phyloP scores from a whole-genome alignment of 2,329 filamentous ascomycete species.

The Paraphaeosphaeria minitans region DNA sequence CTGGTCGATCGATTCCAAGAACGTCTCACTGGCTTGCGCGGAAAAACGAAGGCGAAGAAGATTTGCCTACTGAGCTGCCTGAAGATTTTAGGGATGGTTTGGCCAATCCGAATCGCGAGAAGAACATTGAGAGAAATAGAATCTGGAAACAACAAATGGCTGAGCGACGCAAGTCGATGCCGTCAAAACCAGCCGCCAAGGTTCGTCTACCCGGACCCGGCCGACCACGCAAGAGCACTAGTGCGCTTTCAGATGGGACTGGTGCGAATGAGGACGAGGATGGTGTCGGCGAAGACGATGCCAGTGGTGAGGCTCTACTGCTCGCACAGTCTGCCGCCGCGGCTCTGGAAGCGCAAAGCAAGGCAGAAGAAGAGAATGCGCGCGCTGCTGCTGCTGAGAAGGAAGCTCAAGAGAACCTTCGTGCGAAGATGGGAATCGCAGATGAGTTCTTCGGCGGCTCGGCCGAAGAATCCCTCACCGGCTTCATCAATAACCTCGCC shows the following conservation, averaged over 20 bases:
- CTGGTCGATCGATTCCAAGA: conserved; percentile 28
- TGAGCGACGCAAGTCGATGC: conserved; percentile 34
- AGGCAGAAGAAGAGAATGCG: conserved; percentile 28
- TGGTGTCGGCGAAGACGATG: conserved; percentile 38
- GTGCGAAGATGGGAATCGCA: conserved; percentile 41
- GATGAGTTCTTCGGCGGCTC: conserved; percentile 37
- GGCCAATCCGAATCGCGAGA: conserved; percentile 35
- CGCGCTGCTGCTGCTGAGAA: conserved; percentile 28
- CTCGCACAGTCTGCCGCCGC: conserved; percentile 35
- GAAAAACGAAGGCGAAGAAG: conserved; percentile 49
- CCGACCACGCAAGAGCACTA: conserved; percentile 31
- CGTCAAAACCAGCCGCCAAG: conserved; percentile 27
- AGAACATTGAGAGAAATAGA: conserved; percentile 27
- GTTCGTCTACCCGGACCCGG: conserved; percentile 35
- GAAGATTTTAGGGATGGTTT: conserved; percentile 47
- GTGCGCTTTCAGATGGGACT: conserved; percentile 23
- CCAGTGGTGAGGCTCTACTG: conserved; percentile 27
- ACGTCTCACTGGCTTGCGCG: conserved; percentile 50
- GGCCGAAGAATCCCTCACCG: conserved; percentile 31
- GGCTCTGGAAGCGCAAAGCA: conserved; percentile 30
- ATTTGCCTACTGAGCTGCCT: conserved; percentile 52
- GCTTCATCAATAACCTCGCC: conserved; percentile 34
- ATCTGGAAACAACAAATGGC: conserved; percentile 26
- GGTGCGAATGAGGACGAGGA: conserved; percentile 24
- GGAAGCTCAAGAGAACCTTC: conserved; percentile 43